Base-by-base conservation (phyloP, 345 rosid genomes). In the Chamaenerion angustifolium region DNA sequence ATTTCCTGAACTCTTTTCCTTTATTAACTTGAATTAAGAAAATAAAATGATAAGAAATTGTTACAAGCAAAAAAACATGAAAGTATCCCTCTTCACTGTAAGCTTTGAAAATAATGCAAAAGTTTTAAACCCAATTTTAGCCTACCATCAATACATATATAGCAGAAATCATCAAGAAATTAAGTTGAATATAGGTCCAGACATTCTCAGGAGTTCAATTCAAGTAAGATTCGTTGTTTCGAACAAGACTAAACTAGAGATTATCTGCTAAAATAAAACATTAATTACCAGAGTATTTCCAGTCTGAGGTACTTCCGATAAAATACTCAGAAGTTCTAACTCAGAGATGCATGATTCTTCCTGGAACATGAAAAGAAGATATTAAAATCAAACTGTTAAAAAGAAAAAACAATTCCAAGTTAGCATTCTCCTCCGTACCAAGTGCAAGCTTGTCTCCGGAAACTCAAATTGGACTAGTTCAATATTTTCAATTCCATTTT, bases 391-490 rank as follows among this genome's bases (percentile, higher is more conserved):
- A 16, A n/a, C n/a, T n/a, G n/a, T n/a, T 61, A 12, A 41, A 11
- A 35, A 12, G n/a, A 46, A 43, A 0, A 15, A 11, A 9, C 40
- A 18, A 17, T 19, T 12, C 11, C 46, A 23, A 14, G 47, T 44
- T 46, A 15, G 18, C 43, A 60, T 54, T 54, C 42, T 46, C 42
- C 42, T 46, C 42, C 13, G 54, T 78, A 89, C 95, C 95, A 57
- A 55, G 27, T 67, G 75, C 14, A 37, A 40, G 53, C 59, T 67
- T 52, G 71, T 59, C 77, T 81, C 86, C 0, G 84, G 95, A 25
- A 70, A 68, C 64, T 89, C 95, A 16, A 83, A 78, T 31, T 63
- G 63, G 46, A 83, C 59, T 45, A 18, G 14, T 57, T 72, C 48
- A 12, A 50, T 27, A 41, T 49, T 51, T 56, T 55, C 59, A 50